Base-by-base conservation (phyloP, 768 basidiomycete genomes). In the Tulasnella sp. region DNA sequence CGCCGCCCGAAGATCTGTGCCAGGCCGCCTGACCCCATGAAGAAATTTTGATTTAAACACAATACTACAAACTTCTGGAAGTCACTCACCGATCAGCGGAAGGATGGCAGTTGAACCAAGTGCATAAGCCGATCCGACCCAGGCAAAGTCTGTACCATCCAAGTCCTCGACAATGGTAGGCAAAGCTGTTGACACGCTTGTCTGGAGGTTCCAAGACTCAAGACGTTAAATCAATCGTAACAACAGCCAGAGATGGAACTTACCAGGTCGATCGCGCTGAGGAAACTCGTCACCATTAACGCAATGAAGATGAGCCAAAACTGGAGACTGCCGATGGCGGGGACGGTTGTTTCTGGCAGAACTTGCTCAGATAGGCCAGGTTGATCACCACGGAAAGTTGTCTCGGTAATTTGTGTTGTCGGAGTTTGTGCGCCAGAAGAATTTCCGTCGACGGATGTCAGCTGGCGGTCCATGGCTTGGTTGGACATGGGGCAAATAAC, bases 1-100 rank as follows among this genome's bases (percentile, higher is more conserved):
- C 79, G 80, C 2, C 84, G 80, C 0, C 84, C 84, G 74, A 85
- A 84, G 11, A 84, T 80, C 69, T 84, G 78, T 2, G 83, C 83
- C 0, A 84, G 70, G 38, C 80, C 80, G 38, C 58, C 74, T 67
- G 38, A 3, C 42, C 8, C 6, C 6, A 19, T 17, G 19, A 69
- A 31, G 34, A 4, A 37, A 3, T 12, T 38, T 22, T 22, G 45
- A 4, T 1, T n/a, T 12, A 14, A 36, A 39, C 12, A 67, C 6
- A 8, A n/a, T 36, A 17, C 7, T 31, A 25, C 19, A 25, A 2
- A 14, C 1, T 8, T 9, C 0, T 82, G 83, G 19, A 77, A 80
- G 81, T 39, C 29, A 8, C 14, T 82, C 82, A 3, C 85, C 84
- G 37, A 81, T 81, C 67, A 83, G 54, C 6, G 84, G 83, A 9